phyloP scores from a whole-genome alignment of 106 monocot species.

The Platanthera guangdongensis region DNA sequence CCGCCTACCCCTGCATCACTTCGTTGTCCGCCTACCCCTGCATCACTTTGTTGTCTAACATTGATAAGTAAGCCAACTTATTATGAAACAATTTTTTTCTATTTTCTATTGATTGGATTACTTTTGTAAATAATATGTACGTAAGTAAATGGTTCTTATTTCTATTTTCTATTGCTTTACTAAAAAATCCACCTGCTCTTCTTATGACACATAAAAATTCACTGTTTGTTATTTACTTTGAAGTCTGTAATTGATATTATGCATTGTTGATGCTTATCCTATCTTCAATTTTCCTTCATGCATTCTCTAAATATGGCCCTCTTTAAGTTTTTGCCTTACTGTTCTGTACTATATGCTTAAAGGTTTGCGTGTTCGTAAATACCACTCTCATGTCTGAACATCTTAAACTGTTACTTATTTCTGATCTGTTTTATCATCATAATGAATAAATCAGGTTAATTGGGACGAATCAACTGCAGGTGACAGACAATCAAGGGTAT shows the following conservation, averaged over 20 bases:
- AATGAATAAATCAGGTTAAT: constrained; percentile 41
- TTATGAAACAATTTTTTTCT: neutral
- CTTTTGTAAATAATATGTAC: neutral
- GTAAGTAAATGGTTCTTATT: neutral
- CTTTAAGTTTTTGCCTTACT: neutral
- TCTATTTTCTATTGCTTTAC: neutral
- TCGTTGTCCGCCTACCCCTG: neutral
- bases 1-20: neutral
- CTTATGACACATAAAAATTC: neutral
- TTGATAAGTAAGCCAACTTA: neutral
- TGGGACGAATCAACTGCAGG: constrained; percentile 80
- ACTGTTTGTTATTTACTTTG: neutral
- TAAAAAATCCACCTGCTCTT: neutral
- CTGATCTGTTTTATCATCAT: neutral
- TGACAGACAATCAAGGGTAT: constrained; percentile 66
- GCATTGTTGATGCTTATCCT: neutral
- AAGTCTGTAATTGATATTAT: neutral
- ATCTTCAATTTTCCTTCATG: neutral
- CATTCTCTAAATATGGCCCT: neutral
- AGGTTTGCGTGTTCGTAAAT: neutral
- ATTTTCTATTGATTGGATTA: neutral
- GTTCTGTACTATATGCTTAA: neutral
- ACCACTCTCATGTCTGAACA: neutral
- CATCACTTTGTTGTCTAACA: neutral
- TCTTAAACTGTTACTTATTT: neutral